A percentile compares a stretch with the other conserved stretches of the same genome.
phyloP scores from a whole-genome alignment of 208 protist species.

The Vickermania ingenoplastis region DNA sequence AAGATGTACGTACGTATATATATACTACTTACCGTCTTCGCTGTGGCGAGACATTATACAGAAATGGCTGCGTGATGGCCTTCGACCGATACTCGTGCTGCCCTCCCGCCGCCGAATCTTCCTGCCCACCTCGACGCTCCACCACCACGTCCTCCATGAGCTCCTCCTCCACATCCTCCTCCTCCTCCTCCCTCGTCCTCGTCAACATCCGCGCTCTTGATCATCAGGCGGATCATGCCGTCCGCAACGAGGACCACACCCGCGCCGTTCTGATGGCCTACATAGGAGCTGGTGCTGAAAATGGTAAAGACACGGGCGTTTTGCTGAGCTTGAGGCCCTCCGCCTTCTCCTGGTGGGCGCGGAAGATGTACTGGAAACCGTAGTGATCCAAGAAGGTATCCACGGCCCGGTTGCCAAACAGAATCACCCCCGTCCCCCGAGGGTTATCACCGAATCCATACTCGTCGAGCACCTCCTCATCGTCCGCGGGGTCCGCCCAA shows the following conservation, averaged over 20 bases:
- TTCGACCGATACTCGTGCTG: background rate
- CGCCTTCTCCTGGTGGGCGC: constrained; percentile 89
- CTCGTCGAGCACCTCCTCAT: constrained; percentile 63
- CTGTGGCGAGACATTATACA: background rate
- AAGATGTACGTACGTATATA: no score
- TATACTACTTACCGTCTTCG: no score
- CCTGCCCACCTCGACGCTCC: background rate
- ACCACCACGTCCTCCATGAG: constrained; percentile 8
- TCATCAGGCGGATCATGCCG: constrained; percentile 82
- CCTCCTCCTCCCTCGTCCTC: constrained; percentile 56
- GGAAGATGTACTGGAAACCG: constrained; percentile 87
- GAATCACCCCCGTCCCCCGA: constrained; percentile 74
- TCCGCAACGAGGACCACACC: constrained; percentile 86
- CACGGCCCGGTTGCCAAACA: constrained; percentile 78
- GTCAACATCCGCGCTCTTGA: constrained; percentile 76
- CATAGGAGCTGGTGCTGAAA: constrained; percentile 90
- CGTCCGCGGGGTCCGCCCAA: constrained; percentile 87
- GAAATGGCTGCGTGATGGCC: background rate
- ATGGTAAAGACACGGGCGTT: constrained; percentile 88
- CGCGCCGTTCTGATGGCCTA: constrained; percentile 86
- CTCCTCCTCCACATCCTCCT: constrained; percentile 18
- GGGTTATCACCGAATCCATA: constrained; percentile 85
- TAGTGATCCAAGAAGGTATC: constrained; percentile 83
- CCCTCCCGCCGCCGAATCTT: background rate
- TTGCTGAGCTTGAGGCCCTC: constrained; percentile 89